Conservation (phyloP, 2,329 filamentous ascomycete species). For the Trichophyton benhamiae region DNA sequence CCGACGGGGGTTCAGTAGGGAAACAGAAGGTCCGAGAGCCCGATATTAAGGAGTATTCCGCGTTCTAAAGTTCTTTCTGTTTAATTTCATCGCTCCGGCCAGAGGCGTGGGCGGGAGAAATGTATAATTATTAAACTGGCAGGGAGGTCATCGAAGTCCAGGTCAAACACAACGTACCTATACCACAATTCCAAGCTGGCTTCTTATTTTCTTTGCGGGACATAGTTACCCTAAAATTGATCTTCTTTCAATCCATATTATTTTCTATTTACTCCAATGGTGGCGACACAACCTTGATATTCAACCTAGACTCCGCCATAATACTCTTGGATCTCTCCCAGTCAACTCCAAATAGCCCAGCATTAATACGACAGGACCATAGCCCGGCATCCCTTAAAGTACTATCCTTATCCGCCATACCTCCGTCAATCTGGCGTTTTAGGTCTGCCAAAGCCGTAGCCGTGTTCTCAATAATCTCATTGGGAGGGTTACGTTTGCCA, state of each 20-base stretch:
- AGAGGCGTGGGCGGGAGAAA: too few species aligned
- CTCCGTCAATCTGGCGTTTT: constrained; percentile 29
- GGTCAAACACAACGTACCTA: too few species aligned
- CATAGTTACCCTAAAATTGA: neutral
- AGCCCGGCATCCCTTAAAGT: constrained; percentile 22
- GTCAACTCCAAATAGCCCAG: constrained; percentile 43
- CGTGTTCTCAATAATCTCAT: constrained; percentile 40
- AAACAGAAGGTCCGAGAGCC: too few species aligned
- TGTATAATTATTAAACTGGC: too few species aligned
- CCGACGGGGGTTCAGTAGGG: too few species aligned
- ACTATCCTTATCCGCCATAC: constrained; percentile 1
- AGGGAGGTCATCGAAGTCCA: too few species aligned
- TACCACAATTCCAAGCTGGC: too few species aligned
- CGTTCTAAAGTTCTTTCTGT: too few species aligned
- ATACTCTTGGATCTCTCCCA: constrained; percentile 40
- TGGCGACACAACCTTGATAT: constrained; percentile 23
- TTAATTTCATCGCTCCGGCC: too few species aligned
- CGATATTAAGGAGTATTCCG: too few species aligned
- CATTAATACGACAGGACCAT: constrained; percentile 45
- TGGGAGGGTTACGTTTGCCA: constrained; percentile 24
- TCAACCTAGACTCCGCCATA: constrained; percentile 29
- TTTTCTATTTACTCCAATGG: neutral
- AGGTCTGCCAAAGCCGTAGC: constrained; percentile 38
- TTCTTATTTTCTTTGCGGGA: neutral
- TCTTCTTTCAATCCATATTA: too few species aligned